These are phyloP conservation scores for Geranium incanum DNA, from an alignment of 441 rosid species.

Conservation along the genomic window DNA sequence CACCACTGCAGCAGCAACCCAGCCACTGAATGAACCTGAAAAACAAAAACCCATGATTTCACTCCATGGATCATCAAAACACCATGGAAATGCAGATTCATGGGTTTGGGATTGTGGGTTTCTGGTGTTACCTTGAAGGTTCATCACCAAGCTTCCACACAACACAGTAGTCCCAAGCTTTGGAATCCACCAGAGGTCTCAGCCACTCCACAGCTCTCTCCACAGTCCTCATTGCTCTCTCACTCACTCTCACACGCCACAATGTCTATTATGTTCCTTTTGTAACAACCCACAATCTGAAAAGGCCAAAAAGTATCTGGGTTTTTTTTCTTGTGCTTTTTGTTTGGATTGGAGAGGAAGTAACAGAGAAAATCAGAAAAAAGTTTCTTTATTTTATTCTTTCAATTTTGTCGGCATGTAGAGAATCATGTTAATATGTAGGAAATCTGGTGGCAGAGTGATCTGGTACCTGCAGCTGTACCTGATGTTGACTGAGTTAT, in stretches of 20 bases:
- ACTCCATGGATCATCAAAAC: not conserved
- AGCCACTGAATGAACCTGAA: constrained; percentile 73
- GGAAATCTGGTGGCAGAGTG: too few relatives aligned
- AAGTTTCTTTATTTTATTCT: too few relatives aligned
- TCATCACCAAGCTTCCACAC: constrained; percentile 76
- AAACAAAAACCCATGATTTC: not conserved
- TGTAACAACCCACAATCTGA: not conserved
- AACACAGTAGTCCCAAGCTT: constrained; percentile 64
- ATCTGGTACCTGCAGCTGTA: too few relatives aligned
- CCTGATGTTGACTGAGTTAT: too few relatives aligned
- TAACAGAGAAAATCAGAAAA: not conserved
- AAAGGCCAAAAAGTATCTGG: not conserved
- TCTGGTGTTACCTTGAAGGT: constrained; percentile 46
- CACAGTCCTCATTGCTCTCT: constrained; percentile 34
- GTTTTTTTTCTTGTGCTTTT: not conserved
- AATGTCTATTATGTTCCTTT: not conserved
- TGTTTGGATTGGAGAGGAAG: constrained; percentile 3
- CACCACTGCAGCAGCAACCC: constrained; percentile 69
- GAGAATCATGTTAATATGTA: too few relatives aligned
- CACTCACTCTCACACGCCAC: not conserved
- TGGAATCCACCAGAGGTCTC: constrained; percentile 56
- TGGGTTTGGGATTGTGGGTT: not conserved
- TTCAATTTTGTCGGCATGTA: too few relatives aligned
- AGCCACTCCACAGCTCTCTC: constrained; percentile 52
- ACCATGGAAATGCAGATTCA: too few relatives aligned